These are phyloP conservation scores for Quercus parvula DNA, from an alignment of 306 rosid genomes.

Conservation along the genomic window DNA sequence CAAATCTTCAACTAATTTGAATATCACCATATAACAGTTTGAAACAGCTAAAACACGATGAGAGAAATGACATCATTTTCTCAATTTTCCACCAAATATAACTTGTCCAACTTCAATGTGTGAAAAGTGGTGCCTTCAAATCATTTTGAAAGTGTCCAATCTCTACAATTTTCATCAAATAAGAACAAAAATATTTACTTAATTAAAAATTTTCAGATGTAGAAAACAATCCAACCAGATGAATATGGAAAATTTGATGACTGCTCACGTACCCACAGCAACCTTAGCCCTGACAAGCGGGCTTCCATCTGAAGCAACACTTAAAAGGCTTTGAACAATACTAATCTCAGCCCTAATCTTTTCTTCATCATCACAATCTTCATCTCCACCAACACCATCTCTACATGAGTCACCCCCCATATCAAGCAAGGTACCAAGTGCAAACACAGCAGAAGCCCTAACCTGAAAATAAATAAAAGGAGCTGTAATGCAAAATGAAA, in stretches of 20 bases:
- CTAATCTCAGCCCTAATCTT: conserved; percentile 79
- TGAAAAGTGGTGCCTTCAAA: neutral
- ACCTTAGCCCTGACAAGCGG: conserved; percentile 98
- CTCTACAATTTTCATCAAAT: neutral
- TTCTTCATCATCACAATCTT: conserved; percentile 85
- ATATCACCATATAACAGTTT: neutral
- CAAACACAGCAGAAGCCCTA: conserved; percentile 95
- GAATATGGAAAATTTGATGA: conserved; percentile 18
- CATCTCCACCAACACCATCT: conserved; percentile 75
- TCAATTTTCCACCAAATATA: neutral
- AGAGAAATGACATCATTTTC: neutral
- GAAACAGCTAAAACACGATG: neutral
- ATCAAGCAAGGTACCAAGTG: conserved; percentile 89
- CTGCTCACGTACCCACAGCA: conserved; percentile 82
- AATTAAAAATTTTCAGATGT: neutral
- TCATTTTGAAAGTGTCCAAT: neutral
- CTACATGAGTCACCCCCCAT: conserved; percentile 69
- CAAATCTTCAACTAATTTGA: neutral
- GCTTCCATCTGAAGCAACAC: conserved; percentile 94
- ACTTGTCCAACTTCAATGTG: neutral
- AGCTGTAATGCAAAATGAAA: neutral
- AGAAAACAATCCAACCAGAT: conserved; percentile 2
- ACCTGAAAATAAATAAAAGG: conserved; percentile 57
- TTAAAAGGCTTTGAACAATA: conserved; percentile 69
- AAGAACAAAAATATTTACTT: conserved; percentile 5